Evolutionary conservation across 2,329 filamentous ascomycete genomes (phyloP), one percentile per base, ranked within the genome.

Genomic region (Trichoderma harzianum): DNA sequence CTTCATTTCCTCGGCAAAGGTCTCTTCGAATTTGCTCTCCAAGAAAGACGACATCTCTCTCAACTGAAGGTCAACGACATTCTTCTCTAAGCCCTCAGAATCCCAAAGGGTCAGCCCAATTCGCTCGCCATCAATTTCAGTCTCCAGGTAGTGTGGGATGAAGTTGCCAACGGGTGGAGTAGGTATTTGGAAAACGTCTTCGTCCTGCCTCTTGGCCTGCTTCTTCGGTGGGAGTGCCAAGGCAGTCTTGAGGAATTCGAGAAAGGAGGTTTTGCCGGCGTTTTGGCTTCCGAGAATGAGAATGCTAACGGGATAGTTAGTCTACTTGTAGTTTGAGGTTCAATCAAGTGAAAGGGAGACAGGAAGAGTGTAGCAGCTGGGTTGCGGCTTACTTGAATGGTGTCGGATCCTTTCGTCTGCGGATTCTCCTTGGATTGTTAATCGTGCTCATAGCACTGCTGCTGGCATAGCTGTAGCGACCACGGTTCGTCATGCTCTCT

Each of bases 1-100:
- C 85, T 98, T 98, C 88, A 97, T 97, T 85, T 99, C 96, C 83
- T 99, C 96, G 63, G 90, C 90, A 80, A 99, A 97, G 0, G 96
- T 98, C 78, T 99, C 96, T 81, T 99, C 95, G 77, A 99, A 99
- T 82, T 98, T 98, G 85, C 92, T 95, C 85, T 99, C 96, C 72
- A 99, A 86, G 83, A 99, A 99, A 10, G 92, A 88, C 39, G 92
- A 91, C 86, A 98, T 95, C 80, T 97, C 94, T 73, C 95, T 90
- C 75, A 99, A 86, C 82, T 99, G 96, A 75, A 98, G 88, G 80
- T 98, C 96, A 66, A 98, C 94, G 43, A 98, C 89, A 77, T 93
- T 96, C 87, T 95, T 97, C 83, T 99, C 95, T 70, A 99, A 84
- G 1, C 96, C 96, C 78, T 96, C 92, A 0, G 96, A 98, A 80